These are phyloP conservation scores for Rhizopus microsporus DNA, from an alignment of 371 early-diverging fungal genomes.

Conservation along the genomic window DNA sequence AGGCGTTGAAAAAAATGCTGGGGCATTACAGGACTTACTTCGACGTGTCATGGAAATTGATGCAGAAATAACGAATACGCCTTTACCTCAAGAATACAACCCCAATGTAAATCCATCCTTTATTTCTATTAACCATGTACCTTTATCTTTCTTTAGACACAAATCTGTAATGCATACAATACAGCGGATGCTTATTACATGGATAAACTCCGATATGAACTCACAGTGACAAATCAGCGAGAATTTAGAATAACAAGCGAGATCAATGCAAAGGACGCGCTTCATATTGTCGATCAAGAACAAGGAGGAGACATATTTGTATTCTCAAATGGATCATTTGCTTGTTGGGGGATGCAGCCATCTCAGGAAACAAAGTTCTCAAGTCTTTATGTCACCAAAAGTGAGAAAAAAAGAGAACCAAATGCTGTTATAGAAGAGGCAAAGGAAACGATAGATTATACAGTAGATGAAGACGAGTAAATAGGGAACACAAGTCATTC, in stretches of 20 bases:
- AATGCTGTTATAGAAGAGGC: not conserved
- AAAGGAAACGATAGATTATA: slow-evolving; percentile 19
- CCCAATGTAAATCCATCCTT: slow-evolving; percentile 22
- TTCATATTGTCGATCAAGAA: slow-evolving; percentile 18
- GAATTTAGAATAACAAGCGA: not conserved
- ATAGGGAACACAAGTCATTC: not conserved
- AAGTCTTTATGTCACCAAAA: slow-evolving; percentile 2
- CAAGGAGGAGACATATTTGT: slow-evolving; percentile 34
- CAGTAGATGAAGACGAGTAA: slow-evolving; percentile 42
- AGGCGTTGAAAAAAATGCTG: slow-evolving; percentile 31
- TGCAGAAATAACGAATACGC: slow-evolving; percentile 25
- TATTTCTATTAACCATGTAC: not conserved
- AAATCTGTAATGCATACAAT: slow-evolving; percentile 30
- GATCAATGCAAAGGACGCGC: slow-evolving; percentile 1
- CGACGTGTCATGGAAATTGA: slow-evolving; percentile 38
- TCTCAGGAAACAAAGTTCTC: slow-evolving; percentile 8
- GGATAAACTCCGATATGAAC: not conserved
- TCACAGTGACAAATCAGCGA: not conserved
- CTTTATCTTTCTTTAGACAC: slow-evolving; percentile 19
- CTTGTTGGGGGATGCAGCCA: slow-evolving; percentile 27
- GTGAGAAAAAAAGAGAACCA: no score
- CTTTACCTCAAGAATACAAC: slow-evolving; percentile 13
- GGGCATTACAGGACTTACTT: slow-evolving; percentile 34
- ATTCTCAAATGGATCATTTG: slow-evolving; percentile 29
- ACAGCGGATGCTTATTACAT: slow-evolving; percentile 20